phyloP scores from a whole-genome alignment of 257 asterid genomes.

The Przewalskia tangutica region DNA sequence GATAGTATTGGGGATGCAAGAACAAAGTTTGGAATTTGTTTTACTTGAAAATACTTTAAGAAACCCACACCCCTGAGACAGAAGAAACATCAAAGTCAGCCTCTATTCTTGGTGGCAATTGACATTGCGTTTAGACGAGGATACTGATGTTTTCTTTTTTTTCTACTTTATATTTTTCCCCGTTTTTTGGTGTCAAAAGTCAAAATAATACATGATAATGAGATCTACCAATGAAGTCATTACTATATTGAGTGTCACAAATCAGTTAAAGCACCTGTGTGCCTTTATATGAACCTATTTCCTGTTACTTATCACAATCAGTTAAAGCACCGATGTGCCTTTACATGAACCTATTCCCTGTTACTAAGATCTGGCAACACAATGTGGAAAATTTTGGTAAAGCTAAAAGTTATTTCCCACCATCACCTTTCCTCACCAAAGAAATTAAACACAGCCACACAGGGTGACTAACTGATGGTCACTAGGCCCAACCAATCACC shows the following conservation, averaged over 20 bases:
- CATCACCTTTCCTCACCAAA: not conserved
- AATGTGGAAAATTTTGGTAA: not conserved
- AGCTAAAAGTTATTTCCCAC: not conserved
- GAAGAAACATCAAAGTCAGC: slow-evolving; percentile 2
- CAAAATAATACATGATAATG: slow-evolving; percentile 3
- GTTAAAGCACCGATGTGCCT: not conserved
- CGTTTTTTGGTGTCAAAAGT: not conserved
- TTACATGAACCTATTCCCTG: not conserved
- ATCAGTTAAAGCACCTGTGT: not conserved
- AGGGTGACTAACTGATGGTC: not conserved
- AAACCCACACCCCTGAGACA: slow-evolving; percentile 87
- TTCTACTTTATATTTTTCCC: not conserved
- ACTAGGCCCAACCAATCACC: not conserved
- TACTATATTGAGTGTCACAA: not conserved
- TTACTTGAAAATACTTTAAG: slow-evolving; percentile 73
- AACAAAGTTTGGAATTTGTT: slow-evolving; percentile 83
- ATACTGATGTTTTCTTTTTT: not conserved
- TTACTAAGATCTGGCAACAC: not conserved
- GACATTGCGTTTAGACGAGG: not conserved
- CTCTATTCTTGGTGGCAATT: not conserved
- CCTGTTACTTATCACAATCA: not conserved
- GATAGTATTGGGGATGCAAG: slow-evolving; percentile 85
- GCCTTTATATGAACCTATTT: not conserved
- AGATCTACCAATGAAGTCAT: slow-evolving; percentile 1
- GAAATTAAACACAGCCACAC: not conserved